Evolutionary conservation across 768 basidiomycete genomes (phyloP), one percentile per base, ranked within the genome.

Genomic region (Phylloporus arenicola): DNA sequence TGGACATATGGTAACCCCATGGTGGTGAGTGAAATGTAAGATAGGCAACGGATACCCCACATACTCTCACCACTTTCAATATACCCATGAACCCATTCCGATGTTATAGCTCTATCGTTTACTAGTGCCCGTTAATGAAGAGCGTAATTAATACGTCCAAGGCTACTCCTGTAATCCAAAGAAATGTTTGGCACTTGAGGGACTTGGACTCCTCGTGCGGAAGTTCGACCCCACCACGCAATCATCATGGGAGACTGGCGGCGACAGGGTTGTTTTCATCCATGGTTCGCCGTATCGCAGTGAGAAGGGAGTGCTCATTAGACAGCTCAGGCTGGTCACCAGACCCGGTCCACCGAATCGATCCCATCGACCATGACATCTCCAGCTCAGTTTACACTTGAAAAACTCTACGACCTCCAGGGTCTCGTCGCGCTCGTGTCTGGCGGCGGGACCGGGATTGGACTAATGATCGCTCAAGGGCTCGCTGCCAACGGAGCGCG

Each of bases 401-500:
- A 55, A 27, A 68, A 59, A 40, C 39, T 81, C 17, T 78, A 75
- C 57, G 74, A 80, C 55, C 75, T 88, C 50, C 65, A 73, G 20
- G 82, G 81, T n/a, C 74, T 79, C 22, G 68, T 87, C 7, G 74
- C 74, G 3, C 64, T 77, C 30, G 74, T 77, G 34, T 75, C 76
- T 1, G 75, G 76, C 10, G 75, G 73, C 8, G 77, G 74, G n/a
- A 76, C 73, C 3, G 76, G 77, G 19, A 80, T 80, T 45, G 79
- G 79, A 29, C 64, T 83, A 51, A 82, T 83, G 79, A 88, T 88
- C 49, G 72, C 86, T 9, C 73, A 75, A 47, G 88, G 86, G 5
- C 75, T 91, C 12, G 88, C 88, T 14, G 75, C 82, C 25, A 85
- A 83, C 57, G 87, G 88, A 1, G 87, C 88, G 13, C 85, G 81